Percentiles rank a stretch among this genome's conserved stretches.
These are phyloP conservation scores for Russula sp. DNA, from an alignment of 768 basidiomycete genomes.

Conservation along the genomic window DNA sequence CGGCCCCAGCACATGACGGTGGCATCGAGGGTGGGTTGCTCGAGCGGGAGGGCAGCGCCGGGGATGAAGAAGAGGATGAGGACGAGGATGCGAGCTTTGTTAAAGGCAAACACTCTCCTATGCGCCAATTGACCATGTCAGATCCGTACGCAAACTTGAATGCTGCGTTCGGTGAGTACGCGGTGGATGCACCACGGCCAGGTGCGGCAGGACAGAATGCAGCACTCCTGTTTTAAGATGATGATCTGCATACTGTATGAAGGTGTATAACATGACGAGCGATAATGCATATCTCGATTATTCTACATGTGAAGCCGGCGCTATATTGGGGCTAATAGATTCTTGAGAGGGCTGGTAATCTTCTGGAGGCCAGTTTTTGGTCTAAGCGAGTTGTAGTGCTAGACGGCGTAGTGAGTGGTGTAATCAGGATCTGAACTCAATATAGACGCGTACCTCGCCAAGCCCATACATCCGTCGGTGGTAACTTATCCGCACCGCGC, in stretches of 20 bases:
- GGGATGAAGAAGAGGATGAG: slow-evolving; percentile 35
- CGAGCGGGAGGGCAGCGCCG: slow-evolving; percentile 30
- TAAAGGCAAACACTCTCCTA: slow-evolving; percentile 41
- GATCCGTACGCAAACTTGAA: slow-evolving; percentile 87
- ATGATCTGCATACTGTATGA: background rate
- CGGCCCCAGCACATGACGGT: slow-evolving; percentile 34
- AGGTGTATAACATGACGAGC: background rate
- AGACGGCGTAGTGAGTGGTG: slow-evolving; percentile 10
- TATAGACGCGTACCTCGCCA: slow-evolving; percentile 79
- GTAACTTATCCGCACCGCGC: slow-evolving; percentile 75
- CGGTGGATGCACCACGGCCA: slow-evolving; percentile 70
- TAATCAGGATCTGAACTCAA: background rate
- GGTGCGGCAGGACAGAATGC: slow-evolving; percentile 49
- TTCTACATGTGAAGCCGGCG: background rate
- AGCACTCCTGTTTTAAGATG: slow-evolving; percentile 59
- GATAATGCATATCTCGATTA: slow-evolving; percentile 7
- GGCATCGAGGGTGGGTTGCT: slow-evolving; percentile 31
- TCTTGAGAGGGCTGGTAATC: slow-evolving; percentile 27
- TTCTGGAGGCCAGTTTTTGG: slow-evolving; percentile 43
- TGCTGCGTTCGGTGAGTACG: slow-evolving; percentile 70
- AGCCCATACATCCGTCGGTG: slow-evolving; percentile 93
- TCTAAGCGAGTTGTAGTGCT: slow-evolving; percentile 89
- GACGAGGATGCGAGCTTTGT: slow-evolving; percentile 35
- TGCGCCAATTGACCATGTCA: slow-evolving; percentile 24
- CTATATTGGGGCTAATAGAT: slow-evolving; percentile 20